These are phyloP conservation scores for Solanum medicagineum DNA, from an alignment of 257 asterid genomes.

Conservation along the genomic window DNA sequence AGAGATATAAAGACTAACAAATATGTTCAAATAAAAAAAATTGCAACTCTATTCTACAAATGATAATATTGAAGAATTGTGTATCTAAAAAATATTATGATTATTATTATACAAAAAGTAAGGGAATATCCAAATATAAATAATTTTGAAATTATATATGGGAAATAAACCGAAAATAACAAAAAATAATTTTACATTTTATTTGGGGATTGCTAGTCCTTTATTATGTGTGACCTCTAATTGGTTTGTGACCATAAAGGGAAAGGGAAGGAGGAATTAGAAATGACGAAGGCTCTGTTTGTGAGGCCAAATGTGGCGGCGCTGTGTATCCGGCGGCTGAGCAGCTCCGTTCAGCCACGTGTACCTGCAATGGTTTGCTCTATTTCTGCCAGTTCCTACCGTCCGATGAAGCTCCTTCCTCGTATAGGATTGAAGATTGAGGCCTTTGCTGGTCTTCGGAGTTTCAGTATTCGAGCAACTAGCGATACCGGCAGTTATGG, in stretches of 20 bases:
- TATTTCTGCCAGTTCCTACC: neutral
- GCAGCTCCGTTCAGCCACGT: slow-evolving; percentile 17
- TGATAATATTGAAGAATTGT: neutral
- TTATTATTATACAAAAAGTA: too few species aligned
- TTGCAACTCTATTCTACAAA: neutral
- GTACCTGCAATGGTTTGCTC: slow-evolving; percentile 5
- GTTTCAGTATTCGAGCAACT: slow-evolving; percentile 44
- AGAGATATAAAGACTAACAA: neutral
- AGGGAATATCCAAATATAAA: too few species aligned
- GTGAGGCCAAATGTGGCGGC: slow-evolving; percentile 43
- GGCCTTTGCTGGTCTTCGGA: slow-evolving; percentile 14
- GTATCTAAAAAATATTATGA: too few species aligned
- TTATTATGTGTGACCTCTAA: neutral
- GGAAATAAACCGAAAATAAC: neutral
- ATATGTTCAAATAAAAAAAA: neutral
- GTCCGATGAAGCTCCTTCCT: slow-evolving; percentile 9
- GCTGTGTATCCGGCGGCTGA: slow-evolving; percentile 15
- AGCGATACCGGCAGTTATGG: slow-evolving; percentile 17
- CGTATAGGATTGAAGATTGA: neutral
- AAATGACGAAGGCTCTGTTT: slow-evolving; percentile 34
- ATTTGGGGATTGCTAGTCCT: neutral
- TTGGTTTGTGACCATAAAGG: neutral
- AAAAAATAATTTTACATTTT: neutral
- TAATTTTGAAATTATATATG: neutral
- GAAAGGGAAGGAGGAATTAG: neutral